These are phyloP conservation scores for Kockovaella imperatae DNA, from an alignment of 768 basidiomycete species.

Conservation along the genomic window DNA sequence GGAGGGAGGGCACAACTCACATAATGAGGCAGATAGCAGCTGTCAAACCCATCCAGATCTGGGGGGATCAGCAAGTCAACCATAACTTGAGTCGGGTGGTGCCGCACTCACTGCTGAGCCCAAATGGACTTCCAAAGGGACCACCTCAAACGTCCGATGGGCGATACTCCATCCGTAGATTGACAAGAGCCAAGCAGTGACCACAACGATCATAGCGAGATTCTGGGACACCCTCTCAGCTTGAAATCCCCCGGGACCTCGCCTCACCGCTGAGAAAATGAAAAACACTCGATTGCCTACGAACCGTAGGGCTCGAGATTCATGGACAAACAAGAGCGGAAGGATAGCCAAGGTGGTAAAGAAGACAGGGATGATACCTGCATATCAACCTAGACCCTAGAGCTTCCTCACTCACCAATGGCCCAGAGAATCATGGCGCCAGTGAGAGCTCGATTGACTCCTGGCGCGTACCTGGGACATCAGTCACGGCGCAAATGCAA, in stretches of 20 bases:
- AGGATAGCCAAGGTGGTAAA: conserved; percentile 41
- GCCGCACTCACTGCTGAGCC: conserved; percentile 35
- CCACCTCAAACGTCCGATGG: conserved; percentile 28
- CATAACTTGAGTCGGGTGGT: background rate
- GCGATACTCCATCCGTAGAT: conserved; percentile 43
- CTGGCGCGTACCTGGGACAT: conserved; percentile 34
- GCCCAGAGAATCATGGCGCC: conserved; percentile 43
- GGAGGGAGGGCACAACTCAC: conserved; percentile 20
- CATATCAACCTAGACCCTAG: background rate
- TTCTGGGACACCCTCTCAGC: conserved; percentile 10
- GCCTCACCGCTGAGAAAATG: conserved; percentile 29
- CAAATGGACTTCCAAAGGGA: conserved; percentile 16
- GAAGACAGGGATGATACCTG: conserved; percentile 39
- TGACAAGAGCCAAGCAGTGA: conserved; percentile 32
- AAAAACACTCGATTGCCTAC: conserved; percentile 41
- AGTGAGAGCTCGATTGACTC: conserved; percentile 36
- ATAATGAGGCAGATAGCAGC: conserved; percentile 29
- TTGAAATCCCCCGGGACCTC: background rate
- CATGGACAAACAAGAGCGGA: conserved; percentile 41
- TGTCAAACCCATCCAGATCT: conserved; percentile 43
- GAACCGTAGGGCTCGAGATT: conserved; percentile 31
- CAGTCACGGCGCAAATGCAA: background rate
- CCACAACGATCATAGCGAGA: conserved; percentile 23
- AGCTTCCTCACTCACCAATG: conserved; percentile 21
- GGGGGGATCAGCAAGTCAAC: background rate